Base-by-base conservation (phyloP, 1,284 basidiomycete species). In the Athelia sp. region DNA sequence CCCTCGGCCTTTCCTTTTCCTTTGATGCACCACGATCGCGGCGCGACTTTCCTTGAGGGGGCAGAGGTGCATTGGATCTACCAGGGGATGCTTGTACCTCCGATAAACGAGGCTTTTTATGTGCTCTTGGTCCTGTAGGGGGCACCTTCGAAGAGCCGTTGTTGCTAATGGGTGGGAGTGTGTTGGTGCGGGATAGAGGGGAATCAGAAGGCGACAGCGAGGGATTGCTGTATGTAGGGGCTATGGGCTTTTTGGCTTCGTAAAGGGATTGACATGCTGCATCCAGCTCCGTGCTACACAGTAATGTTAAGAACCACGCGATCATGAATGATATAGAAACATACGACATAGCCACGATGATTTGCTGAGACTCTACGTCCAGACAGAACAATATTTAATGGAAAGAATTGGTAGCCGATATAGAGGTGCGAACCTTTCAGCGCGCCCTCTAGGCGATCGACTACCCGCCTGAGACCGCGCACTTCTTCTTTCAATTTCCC, bases 401-500 rank as follows among this genome's bases (percentile, higher is more conserved):
- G 18, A 43, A 6, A 17, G 6, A 19, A 44, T 50, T 49, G 36
- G 24, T 18, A 23, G 18, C 44, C 22, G 45, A 22, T 26, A 22
- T 26, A 31, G 9, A 24, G 46, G 48, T 17, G 53, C 75, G 53
- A 60, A 90, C 88, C 88, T 78, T 77, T 78, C 38, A 91, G 75
- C 51, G 87, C 86, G 31, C 71, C 71, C 63, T 90, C 84, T 36
- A 91, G 68, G 57, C 79, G 78, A 47, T 74, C 73, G 43, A 90
- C 83, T 24, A 82, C 77, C 55, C 79, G 73, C 40, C 80, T 74
- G 50, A 91, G 69, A 15, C 79, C 79, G 45, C 78, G 76, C 3
- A 87, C 87, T 62, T 91, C 87, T 61, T 91, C 89, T 60, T 89
- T 88, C 50, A 90, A 61, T 58, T 76, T 78, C 2, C 85, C 86